Base-by-base conservation (phyloP, 2,329 filamentous ascomycete species). In the Fusarium mundagurra region DNA sequence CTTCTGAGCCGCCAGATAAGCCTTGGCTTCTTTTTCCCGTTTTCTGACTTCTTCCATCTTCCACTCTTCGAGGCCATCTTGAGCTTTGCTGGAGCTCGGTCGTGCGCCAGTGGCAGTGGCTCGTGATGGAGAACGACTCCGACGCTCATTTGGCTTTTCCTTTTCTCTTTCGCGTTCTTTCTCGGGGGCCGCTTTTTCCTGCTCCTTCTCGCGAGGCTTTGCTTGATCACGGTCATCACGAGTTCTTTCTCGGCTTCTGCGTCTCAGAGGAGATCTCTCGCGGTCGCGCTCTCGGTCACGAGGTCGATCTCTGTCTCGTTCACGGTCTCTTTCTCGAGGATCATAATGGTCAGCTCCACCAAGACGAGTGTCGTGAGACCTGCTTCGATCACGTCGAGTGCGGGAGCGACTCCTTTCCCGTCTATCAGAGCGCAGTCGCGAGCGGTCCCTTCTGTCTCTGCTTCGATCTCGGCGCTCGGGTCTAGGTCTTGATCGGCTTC, bases 11-110 rank as follows among this genome's bases (percentile, higher is more conserved):
- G 89, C 89, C 43, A 91, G 83, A 74, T 92, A 92, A 9, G 89
- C 89, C 79, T 91, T 91, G 44, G 90, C 90, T 80, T 92, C 90
- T 71, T 87, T 87, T 79, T 91, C 89, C 58, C 90, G 87, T 78
- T 90, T 89, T 79, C 86, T 88, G 61, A 90, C 89, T 75, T 91
- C 89, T 66, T 88, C 87, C 72, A 88, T 86, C 78, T 92, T 92
- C 85, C 88, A 88, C 22, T 85, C 86, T 75, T 90, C 88, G 33
- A 85, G 82, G 45, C 85, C 86, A n/a, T 86, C 84, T 55, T 86
- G 86, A 64, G 83, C 86, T 27, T 85, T 80, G 22, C 80, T 81
- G 2, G 84, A 81, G 5, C 84, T 81, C 4, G 84, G 83, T 36
- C 83, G 81, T 9, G 80, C 77, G 14, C 79, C 73, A 4, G 84